Evolutionary conservation across 2,329 filamentous ascomycete genomes (phyloP).

Genomic region (Monilinia fructicola): DNA sequence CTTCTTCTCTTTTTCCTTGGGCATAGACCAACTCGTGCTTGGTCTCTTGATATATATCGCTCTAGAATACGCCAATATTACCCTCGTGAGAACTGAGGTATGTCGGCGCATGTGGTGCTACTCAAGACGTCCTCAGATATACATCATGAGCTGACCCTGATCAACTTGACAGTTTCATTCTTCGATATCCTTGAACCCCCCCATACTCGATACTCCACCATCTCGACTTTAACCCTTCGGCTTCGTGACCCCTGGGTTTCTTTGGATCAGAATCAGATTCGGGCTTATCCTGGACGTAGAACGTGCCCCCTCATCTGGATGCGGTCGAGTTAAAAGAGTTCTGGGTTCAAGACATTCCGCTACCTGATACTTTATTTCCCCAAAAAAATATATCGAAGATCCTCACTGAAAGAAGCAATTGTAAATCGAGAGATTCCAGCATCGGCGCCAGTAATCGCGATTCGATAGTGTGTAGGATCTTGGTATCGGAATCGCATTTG

Average conservation of each 20-base stretch:
- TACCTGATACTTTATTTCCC: constrained; percentile 2
- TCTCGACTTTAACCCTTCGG: neutral
- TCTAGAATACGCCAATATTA: neutral
- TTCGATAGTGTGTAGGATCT: neutral
- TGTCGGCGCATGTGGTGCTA: constrained; percentile 19
- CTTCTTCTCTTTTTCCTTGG: neutral
- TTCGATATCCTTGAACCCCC: constrained; percentile 4
- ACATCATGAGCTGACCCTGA: constrained; percentile 33
- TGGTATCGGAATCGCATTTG: neutral
- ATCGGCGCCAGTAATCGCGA: neutral
- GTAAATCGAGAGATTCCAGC: neutral
- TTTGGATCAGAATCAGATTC: constrained; percentile 2
- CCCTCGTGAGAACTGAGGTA: constrained; percentile 23
- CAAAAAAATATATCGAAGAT: neutral
- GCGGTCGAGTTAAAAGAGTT: neutral
- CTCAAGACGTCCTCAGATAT: constrained; percentile 23
- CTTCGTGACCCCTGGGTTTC: constrained; percentile 7
- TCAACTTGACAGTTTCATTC: constrained; percentile 33
- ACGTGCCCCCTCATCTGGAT: constrained; percentile 19
- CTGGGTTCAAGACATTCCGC: constrained; percentile 17
- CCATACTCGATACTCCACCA: constrained; percentile 14
- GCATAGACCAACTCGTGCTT: neutral
- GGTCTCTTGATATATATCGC: neutral
- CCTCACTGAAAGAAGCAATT: neutral
- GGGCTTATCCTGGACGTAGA: constrained; percentile 4